Base-by-base conservation (phyloP, 257 asterid species). In the Marsdenia floribunda region DNA sequence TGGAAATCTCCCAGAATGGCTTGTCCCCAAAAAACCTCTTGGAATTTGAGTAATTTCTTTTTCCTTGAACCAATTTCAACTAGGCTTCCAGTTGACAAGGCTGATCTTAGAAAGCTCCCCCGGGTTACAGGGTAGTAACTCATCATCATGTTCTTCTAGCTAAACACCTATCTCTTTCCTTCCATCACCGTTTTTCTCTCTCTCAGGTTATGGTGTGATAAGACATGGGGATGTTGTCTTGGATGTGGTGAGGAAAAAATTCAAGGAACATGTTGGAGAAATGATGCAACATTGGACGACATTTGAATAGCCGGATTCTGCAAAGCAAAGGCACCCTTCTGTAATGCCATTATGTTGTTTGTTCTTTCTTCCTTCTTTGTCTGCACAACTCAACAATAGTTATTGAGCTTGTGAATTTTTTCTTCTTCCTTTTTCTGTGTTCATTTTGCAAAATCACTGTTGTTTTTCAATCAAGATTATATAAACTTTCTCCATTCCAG, bases 51-150 rank as follows among this genome's bases (percentile, higher is more conserved):
- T 58, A 24, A 63, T 54, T 67, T 6, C 9, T 16, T 47, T 26
- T 58, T 4, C 49, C 70, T 92, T 67, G 96, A 92, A 83, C 89
- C 83, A n/a, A 87, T 92, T 76, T 88, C 98, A 50, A 89, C 88
- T 44, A 84, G 89, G 88, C 92, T 92, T 77, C 97, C 97, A 29
- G 93, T 82, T 29, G 92, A 90, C 79, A 86, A 80, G 79, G 91
- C 83, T 53, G 98, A 92, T 81, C 82, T 92, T 50, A 81, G 65
- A 63, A 81, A 61, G 83, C 67, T 81, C 33, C 33, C 33, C 33
- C 33, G 33, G 33, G 1, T 29, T 29, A 29, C 33, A 29, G 33
- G 33, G 33, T 29, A 29, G 33, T 29, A 29, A 29, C 33, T 29
- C 33, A 29, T 29, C 33, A 0, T 29, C 1, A 29, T 29, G 33